A percentile compares a stretch with the other conserved stretches of the same genome.
Evolutionary conservation across 2,329 filamentous ascomycete genomes (phyloP).

Genomic region (Thielaviopsis musarum): DNA sequence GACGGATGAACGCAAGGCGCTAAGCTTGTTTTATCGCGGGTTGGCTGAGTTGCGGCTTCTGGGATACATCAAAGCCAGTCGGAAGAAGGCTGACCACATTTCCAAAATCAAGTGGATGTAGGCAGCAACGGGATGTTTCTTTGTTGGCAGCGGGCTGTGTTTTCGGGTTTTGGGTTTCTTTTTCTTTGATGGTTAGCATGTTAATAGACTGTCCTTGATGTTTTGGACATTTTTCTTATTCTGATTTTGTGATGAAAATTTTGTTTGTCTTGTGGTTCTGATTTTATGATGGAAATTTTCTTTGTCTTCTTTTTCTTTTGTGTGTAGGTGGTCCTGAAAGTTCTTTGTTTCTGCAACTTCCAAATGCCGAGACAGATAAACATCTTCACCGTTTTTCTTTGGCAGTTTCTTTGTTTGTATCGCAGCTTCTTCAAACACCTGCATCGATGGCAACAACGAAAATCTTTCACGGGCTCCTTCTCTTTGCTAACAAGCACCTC

Average conservation of each 20-base stretch:
- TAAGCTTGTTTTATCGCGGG: constrained; percentile 69
- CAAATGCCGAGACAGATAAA: not conserved
- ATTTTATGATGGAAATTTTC: not conserved
- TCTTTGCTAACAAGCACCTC: not conserved
- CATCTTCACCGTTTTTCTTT: not conserved
- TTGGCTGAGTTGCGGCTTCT: constrained; percentile 72
- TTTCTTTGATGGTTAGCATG: not conserved
- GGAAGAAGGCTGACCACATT: constrained; percentile 84
- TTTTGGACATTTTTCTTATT: not conserved
- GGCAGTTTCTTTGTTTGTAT: not conserved
- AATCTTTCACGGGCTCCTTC: not conserved
- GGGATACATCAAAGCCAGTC: constrained; percentile 75
- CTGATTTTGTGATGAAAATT: not conserved
- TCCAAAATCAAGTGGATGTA: constrained; percentile 73
- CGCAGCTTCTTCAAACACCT: not conserved
- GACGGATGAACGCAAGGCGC: constrained; percentile 34
- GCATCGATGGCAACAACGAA: not conserved
- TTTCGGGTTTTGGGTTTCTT: not conserved
- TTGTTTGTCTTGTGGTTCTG: not conserved
- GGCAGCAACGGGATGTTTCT: not conserved
- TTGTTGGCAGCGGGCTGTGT: not conserved
- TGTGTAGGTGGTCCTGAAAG: not conserved
- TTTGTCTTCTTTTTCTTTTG: not conserved
- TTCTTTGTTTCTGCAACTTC: not conserved
- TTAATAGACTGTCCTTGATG: not conserved